Evolutionary conservation across 2,329 filamentous ascomycete species (phyloP), one percentile per base, ranked within the genome.

Genomic region (Grosmannia serpens): DNA sequence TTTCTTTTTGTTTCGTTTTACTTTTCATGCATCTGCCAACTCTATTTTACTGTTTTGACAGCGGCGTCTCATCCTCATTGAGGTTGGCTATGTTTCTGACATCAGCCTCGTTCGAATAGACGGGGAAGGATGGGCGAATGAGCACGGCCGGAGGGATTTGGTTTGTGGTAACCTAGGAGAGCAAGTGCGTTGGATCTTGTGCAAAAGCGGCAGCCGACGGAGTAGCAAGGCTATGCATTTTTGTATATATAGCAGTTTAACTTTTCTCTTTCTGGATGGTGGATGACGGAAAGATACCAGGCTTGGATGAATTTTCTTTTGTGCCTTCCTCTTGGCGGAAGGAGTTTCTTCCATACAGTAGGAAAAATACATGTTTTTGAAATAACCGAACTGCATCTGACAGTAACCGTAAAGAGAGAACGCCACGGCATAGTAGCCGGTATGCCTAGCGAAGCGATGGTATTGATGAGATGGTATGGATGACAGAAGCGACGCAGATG

Each of bases 191-290:
- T 58, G 56, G 56, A 41, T 58, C 35, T 41, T 41, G 47, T 47
- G 51, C 55, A 56, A 44, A 51, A 58, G 24, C 38, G 50, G 41
- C 27, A 50, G 52, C 38, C 33, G 26, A 56, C 47, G 51, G 59
- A 50, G 44, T 31, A 46, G 50, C 31, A 44, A 51, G 59, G 59
- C 57, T 53, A 58, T 59, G 57, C 59, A 56, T 59, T 50, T 62
- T 51, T 62, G 60, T 60, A 60, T 62, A 62, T 60, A 60, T 35
- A 58, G 51, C 35, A 52, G 33, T 27, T 59, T 47, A 53, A n/a
- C 17, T 51, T 49, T 56, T 49, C 44, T 46, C 24, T 56, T 55
- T 52, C 41, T 50, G 62, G 67, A 64, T 24, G 52, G 65, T 53
- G 56, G 55, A 58, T 22, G 61, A 58, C 41, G 53, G 55, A 47